phyloP scores from a whole-genome alignment of 2,329 filamentous ascomycete species.

The Grosmannia clavigera region DNA sequence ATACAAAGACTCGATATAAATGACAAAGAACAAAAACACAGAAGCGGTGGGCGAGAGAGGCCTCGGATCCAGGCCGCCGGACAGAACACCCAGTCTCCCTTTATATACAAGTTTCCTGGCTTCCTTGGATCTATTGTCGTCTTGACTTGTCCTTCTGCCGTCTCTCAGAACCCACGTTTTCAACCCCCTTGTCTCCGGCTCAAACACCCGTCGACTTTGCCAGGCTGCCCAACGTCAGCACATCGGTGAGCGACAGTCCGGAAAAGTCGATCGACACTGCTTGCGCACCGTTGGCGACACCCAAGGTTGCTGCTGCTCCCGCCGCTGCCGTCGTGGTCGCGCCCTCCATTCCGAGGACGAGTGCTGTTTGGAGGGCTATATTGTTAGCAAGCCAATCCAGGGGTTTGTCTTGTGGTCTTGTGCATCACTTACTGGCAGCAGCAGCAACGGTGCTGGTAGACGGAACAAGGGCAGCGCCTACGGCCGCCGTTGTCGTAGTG shows the following conservation, averaged over 20 bases:
- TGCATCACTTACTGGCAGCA: neutral
- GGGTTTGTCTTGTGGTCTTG: neutral
- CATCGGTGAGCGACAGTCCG: conserved; percentile 28
- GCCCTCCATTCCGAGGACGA: conserved; percentile 16
- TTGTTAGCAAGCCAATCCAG: neutral
- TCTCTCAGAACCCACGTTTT: neutral
- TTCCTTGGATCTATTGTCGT: conserved; percentile 1
- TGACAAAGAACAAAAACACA: conserved; percentile 4
- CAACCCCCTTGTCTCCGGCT: neutral
- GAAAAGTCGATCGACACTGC: conserved; percentile 24
- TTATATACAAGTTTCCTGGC: neutral
- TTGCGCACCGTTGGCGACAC: conserved; percentile 15
- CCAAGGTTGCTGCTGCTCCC: conserved; percentile 11
- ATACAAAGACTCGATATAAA: neutral
- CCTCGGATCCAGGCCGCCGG: neutral
- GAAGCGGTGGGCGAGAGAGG: neutral
- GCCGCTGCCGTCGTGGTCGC: conserved; percentile 12
- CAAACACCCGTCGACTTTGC: conserved; percentile 14
- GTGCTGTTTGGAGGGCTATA: conserved; percentile 15
- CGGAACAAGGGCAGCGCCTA: neutral
- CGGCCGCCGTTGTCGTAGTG: neutral
- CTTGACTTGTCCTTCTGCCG: neutral
- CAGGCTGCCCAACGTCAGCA: conserved; percentile 32
- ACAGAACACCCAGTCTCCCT: neutral
- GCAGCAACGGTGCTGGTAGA: neutral